Conservation (phyloP, 1,284 basidiomycete genomes). For the Tremellales sp. region DNA sequence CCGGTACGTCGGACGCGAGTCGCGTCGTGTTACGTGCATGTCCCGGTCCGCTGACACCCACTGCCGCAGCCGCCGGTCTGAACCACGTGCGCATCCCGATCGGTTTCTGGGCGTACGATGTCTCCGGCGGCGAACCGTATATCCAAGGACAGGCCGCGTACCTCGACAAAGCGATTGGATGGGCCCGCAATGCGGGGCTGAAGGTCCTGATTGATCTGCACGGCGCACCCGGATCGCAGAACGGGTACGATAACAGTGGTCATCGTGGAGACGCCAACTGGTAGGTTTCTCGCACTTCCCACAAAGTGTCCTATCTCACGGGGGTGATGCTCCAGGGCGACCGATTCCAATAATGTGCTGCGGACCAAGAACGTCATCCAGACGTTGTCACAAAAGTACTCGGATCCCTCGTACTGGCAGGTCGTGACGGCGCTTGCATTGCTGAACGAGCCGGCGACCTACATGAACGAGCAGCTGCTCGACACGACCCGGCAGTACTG, state of each 20-base stretch:
- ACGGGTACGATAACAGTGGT: slow-evolving; percentile 76
- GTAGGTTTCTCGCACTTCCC: no score
- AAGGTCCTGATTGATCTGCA: slow-evolving; percentile 68
- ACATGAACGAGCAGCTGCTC: slow-evolving; percentile 57
- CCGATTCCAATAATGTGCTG: slow-evolving; percentile 26
- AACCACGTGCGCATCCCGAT: slow-evolving; percentile 82
- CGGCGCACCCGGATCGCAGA: slow-evolving; percentile 79
- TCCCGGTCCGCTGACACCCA: neutral
- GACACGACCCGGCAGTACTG: slow-evolving; percentile 64
- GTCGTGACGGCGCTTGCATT: slow-evolving; percentile 58
- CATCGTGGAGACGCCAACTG: slow-evolving; percentile 64
- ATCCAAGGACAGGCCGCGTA: slow-evolving; percentile 65
- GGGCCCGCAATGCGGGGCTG: slow-evolving; percentile 70
- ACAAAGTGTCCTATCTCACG: neutral
- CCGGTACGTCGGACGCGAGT: slow-evolving; percentile 50
- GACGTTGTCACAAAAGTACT: slow-evolving; percentile 31
- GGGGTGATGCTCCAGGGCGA: slow-evolving; percentile 10
- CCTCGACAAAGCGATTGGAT: slow-evolving; percentile 61
- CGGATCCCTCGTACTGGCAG: slow-evolving; percentile 51
- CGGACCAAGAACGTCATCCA: slow-evolving; percentile 51
- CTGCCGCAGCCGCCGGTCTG: slow-evolving; percentile 55
- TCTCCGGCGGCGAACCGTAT: slow-evolving; percentile 74
- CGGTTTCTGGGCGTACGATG: slow-evolving; percentile 76
- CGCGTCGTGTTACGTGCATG: neutral
- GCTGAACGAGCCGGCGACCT: slow-evolving; percentile 73